These are phyloP conservation scores for Picochlorum sp. DNA, from an alignment of 139 green algal genomes.

Conservation along the genomic window DNA sequence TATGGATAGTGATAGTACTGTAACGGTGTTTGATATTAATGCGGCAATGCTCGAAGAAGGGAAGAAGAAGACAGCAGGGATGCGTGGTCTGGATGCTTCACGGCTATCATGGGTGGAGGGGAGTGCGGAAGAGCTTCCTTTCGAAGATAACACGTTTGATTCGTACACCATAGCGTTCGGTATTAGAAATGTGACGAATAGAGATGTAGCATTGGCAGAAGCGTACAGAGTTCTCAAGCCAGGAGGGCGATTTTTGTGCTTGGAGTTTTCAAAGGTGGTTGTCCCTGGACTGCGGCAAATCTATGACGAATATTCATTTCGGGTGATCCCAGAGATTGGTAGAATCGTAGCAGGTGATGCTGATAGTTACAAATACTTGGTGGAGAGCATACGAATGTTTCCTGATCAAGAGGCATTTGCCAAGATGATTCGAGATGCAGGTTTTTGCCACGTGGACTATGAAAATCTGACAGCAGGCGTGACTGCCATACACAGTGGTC, in stretches of 20 bases:
- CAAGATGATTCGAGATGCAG: slow-evolving; percentile 67
- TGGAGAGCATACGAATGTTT: slow-evolving; percentile 96
- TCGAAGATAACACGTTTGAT: slow-evolving; percentile 69
- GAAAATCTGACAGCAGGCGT: slow-evolving; percentile 81
- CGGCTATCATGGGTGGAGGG: slow-evolving; percentile 58
- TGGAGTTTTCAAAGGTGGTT: slow-evolving; percentile 85
- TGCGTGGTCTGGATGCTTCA: background rate
- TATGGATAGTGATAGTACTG: slow-evolving; percentile 8
- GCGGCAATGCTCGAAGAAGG: slow-evolving; percentile 84
- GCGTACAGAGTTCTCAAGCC: slow-evolving; percentile 70
- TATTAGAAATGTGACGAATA: slow-evolving; percentile 92
- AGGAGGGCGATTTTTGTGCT: slow-evolving; percentile 80
- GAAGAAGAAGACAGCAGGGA: slow-evolving; percentile 39
- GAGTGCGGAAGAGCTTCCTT: slow-evolving; percentile 83
- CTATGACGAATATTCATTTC: slow-evolving; percentile 94
- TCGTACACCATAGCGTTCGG: slow-evolving; percentile 96
- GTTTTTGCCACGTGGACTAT: slow-evolving; percentile 72
- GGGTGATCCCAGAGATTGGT: slow-evolving; percentile 88
- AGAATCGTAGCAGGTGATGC: slow-evolving; percentile 74
- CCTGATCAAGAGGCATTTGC: slow-evolving; percentile 71
- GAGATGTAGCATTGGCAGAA: slow-evolving; percentile 68
- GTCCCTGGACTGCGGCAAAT: slow-evolving; percentile 59
- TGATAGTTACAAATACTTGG: slow-evolving; percentile 92
- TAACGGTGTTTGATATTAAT: slow-evolving; percentile 95
- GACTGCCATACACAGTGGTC: slow-evolving; percentile 90